These are phyloP conservation scores for Bipolaris oryzae DNA, from an alignment of 2,329 filamentous ascomycete genomes.

Conservation along the genomic window DNA sequence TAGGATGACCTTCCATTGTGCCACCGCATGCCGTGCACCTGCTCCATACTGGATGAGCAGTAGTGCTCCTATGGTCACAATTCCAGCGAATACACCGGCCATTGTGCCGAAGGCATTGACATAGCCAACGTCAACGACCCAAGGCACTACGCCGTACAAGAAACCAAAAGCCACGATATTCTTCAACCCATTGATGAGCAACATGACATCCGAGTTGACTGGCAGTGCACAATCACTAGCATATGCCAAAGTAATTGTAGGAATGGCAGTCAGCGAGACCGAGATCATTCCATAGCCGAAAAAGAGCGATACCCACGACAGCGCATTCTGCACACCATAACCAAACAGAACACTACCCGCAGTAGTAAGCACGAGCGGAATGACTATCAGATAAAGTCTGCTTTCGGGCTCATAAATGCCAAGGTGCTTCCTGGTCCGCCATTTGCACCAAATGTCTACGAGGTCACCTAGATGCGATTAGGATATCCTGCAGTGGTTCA, in stretches of 20 bases:
- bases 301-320: conserved; percentile 55
- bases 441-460: conserved; percentile 53
- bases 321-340: conserved; percentile 50
- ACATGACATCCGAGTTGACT: conserved; percentile 46
- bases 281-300: conserved; percentile 56
- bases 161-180: conserved; percentile 58
- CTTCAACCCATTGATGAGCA: conserved; percentile 51
- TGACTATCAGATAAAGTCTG: conserved; percentile 49
- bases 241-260: conserved; percentile 52
- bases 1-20: conserved; percentile 48
- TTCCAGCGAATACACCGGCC: conserved; percentile 45
- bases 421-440: conserved; percentile 48
- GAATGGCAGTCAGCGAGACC: conserved; percentile 49
- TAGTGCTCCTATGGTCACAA: conserved; percentile 42
- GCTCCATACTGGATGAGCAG: conserved; percentile 42
- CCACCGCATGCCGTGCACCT: conserved; percentile 39
- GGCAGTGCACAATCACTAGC: conserved; percentile 49
- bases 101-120: conserved; percentile 47
- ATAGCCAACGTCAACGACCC: conserved; percentile 48
- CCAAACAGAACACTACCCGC: conserved; percentile 55
- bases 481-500: not conserved
- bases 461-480: conserved; percentile 42
- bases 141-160: conserved; percentile 54
- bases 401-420: conserved; percentile 56
- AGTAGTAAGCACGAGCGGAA: conserved; percentile 52